A percentile compares a stretch with the other conserved stretches of the same genome.
Conservation (phyloP, 495 filamentous ascomycete species). For the Platismatia glauca region DNA sequence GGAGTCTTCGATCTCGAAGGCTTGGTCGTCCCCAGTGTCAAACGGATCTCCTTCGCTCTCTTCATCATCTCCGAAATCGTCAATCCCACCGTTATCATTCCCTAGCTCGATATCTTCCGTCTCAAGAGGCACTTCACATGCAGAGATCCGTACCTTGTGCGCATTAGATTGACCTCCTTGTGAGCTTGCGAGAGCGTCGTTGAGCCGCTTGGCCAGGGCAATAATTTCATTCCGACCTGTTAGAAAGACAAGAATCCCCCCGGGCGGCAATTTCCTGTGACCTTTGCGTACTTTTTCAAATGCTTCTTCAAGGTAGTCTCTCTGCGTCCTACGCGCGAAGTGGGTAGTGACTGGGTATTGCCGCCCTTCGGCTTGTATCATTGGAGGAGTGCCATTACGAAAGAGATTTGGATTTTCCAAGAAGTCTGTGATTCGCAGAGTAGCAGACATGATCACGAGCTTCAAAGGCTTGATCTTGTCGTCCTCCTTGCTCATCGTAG, state of each 20-base stretch:
- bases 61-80: constrained; percentile 31
- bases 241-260: constrained; percentile 89
- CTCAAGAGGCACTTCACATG: constrained; percentile 71
- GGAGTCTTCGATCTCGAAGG: constrained; percentile 56
- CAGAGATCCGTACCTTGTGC: constrained; percentile 62
- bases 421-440: constrained; percentile 82
- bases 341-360: constrained; percentile 86
- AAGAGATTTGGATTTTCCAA: constrained; percentile 76
- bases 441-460: constrained; percentile 97
- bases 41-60: constrained; percentile 38
- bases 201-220: constrained; percentile 65
- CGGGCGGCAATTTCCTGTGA: constrained; percentile 82
- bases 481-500: constrained; percentile 54
- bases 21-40: constrained; percentile 49
- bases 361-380: constrained; percentile 87
- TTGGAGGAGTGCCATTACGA: constrained; percentile 60
- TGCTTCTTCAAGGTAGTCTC: constrained; percentile 82
- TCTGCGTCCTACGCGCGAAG: constrained; percentile 72
- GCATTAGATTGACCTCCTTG: constrained; percentile 43
- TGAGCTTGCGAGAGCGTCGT: constrained; percentile 57
- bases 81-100: constrained; percentile 39
- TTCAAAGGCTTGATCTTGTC: constrained; percentile 67
- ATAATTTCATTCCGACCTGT: constrained; percentile 90
- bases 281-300: constrained; percentile 83
- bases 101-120: constrained; percentile 83